phyloP scores from a whole-genome alignment of 2,329 filamentous ascomycete genomes.

The Nemania bipapillata region DNA sequence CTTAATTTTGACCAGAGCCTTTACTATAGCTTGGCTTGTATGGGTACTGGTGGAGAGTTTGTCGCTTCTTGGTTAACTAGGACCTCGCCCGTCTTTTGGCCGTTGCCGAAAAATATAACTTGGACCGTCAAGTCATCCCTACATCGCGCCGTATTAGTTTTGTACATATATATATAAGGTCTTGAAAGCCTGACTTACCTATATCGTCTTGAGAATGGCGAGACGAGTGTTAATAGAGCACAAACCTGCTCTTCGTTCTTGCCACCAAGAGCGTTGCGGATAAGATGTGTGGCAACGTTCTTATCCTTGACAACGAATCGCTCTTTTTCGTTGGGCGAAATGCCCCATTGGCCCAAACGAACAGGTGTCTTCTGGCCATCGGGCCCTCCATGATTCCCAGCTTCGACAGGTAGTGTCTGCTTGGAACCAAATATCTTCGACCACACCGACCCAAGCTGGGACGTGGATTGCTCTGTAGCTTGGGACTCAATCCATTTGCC shows the following conservation, averaged over 20 bases:
- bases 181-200: constrained; percentile 66
- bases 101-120: constrained; percentile 96
- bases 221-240: constrained; percentile 87
- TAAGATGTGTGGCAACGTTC: constrained; percentile 94
- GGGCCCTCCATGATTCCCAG: constrained; percentile 58
- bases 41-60: constrained; percentile 59
- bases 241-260: constrained; percentile 94
- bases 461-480: constrained; percentile 59
- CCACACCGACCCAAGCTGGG: constrained; percentile 78
- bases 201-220: constrained; percentile 90
- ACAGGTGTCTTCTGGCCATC: constrained; percentile 88
- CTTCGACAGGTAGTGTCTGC: constrained; percentile 79
- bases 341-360: constrained; percentile 89
- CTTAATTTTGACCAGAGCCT: background rate
- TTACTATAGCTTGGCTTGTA: constrained; percentile 52
- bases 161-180: no score
- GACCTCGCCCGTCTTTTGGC: constrained; percentile 79
- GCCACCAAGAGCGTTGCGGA: constrained; percentile 93
- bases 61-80: constrained; percentile 88
- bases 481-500: constrained; percentile 96
- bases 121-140: constrained; percentile 97
- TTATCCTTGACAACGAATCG: constrained; percentile 95
- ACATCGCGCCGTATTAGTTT: constrained; percentile 38
- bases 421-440: constrained; percentile 69
- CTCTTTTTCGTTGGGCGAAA: constrained; percentile 75